These are phyloP conservation scores for Monilinia aucupariae DNA, from an alignment of 2,329 filamentous ascomycete species.

Conservation along the genomic window DNA sequence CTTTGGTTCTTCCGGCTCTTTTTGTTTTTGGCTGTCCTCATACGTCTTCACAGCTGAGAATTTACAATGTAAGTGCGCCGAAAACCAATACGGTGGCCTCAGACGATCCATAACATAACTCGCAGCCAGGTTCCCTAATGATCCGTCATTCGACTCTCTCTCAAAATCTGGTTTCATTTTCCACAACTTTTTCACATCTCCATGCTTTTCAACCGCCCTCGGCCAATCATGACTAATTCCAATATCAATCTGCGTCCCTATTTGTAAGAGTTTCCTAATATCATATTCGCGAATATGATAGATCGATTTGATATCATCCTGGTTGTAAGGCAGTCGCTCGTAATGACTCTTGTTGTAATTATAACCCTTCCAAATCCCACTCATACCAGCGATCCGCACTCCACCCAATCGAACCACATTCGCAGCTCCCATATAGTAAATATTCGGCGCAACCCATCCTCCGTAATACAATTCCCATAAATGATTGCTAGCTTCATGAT, in stretches of 20 bases:
- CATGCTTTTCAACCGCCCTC: constrained; percentile 70
- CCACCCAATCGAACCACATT: constrained; percentile 82
- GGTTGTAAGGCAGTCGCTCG: constrained; percentile 79
- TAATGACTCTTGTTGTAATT: constrained; percentile 80
- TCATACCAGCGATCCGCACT: constrained; percentile 81
- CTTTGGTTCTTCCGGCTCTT: constrained; percentile 19
- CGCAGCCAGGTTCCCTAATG: constrained; percentile 74
- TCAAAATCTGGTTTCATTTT: constrained; percentile 68
- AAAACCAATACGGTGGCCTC: constrained; percentile 84
- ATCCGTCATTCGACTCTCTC: constrained; percentile 68
- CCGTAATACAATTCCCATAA: constrained; percentile 92
- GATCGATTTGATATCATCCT: constrained; percentile 70
- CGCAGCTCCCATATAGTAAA: constrained; percentile 93
- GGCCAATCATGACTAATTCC: constrained; percentile 97
- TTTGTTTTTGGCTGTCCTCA: constrained; percentile 23
- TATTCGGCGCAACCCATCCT: constrained; percentile 93
- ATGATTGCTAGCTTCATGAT: constrained; percentile 90
- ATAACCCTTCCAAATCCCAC: constrained; percentile 90
- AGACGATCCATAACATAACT: constrained; percentile 74
- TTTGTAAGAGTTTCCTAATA: constrained; percentile 77
- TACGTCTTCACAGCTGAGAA: constrained; percentile 67
- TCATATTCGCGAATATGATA: constrained; percentile 91
- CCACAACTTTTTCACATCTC: constrained; percentile 65
- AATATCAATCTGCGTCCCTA: constrained; percentile 84
- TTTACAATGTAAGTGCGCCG: constrained; percentile 87